Evolutionary conservation across 75 land plant species (phyloP).

Genomic region (Adiantum capillusveneris): DNA sequence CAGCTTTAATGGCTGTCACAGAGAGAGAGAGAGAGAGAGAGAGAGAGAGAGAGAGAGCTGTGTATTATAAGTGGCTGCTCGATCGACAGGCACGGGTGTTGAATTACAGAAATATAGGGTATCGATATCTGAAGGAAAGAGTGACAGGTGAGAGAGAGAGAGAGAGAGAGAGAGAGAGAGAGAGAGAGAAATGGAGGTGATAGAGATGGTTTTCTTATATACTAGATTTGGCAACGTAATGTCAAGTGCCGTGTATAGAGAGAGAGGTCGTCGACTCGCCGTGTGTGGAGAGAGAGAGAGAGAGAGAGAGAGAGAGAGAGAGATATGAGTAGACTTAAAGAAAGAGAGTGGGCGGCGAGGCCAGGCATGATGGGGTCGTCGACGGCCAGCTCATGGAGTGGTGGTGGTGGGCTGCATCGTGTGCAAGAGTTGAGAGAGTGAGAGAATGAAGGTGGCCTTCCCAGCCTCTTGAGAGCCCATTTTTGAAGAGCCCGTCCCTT

Average conservation of each 20-base stretch:
- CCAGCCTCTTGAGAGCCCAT: no score
- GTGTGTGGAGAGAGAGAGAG: constrained; percentile 1
- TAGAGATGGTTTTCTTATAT: background rate
- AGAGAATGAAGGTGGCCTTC: no score
- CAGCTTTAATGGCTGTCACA: background rate
- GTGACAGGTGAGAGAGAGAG: no score
- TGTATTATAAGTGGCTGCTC: no score
- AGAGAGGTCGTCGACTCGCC: background rate
- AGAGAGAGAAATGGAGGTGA: background rate
- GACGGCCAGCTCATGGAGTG: constrained; percentile 5
- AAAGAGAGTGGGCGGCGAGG: background rate
- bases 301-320: constrained; percentile 8
- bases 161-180: background rate
- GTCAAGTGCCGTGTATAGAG: background rate
- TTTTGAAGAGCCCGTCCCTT: no score
- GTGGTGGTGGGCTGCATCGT: no score
- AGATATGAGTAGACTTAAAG: background rate
- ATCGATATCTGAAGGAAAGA: no score
- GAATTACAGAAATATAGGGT: no score
- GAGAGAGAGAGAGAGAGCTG: background rate
- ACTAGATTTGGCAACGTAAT: background rate
- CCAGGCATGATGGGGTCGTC: background rate
- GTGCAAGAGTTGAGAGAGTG: no score
- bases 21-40: background rate
- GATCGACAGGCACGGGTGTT: no score